Conservation (phyloP, 2,329 filamentous ascomycete species). For the Emmonsiellopsis sp. region DNA sequence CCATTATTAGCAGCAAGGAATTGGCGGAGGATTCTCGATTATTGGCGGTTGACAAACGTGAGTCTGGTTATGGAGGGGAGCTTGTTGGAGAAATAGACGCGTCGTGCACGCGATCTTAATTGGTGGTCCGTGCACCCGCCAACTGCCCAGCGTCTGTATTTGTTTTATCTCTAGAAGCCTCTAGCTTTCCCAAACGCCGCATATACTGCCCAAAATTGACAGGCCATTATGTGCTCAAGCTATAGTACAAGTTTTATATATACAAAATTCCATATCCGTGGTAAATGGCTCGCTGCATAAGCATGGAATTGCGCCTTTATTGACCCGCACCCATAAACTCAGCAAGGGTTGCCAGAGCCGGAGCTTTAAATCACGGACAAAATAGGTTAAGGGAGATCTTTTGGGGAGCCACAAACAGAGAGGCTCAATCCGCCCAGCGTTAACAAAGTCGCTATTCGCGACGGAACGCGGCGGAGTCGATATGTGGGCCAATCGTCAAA, state of each 20-base stretch:
- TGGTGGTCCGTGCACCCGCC: conserved; percentile 24
- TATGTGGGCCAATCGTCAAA: no score
- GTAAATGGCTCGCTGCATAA: no score
- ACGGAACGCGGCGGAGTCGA: no score
- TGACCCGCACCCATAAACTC: no score
- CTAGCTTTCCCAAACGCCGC: not conserved
- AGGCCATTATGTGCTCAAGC: not conserved
- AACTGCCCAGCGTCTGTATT: not conserved
- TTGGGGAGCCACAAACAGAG: no score
- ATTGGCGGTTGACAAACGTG: not conserved
- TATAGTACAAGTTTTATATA: not conserved
- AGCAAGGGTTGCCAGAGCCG: no score
- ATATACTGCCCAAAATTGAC: not conserved
- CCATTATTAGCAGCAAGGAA: conserved; percentile 35
- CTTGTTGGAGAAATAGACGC: conserved; percentile 17
- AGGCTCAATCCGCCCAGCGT: no score
- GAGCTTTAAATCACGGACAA: no score
- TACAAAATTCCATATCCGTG: not conserved
- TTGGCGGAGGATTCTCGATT: not conserved
- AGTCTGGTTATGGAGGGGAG: not conserved
- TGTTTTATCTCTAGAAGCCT: conserved; percentile 7
- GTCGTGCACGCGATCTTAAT: conserved; percentile 31
- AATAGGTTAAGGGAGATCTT: no score
- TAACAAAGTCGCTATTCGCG: no score
- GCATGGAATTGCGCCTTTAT: no score